Conservation (phyloP, 2,329 filamentous ascomycete genomes). For the Diaporthe sp. region DNA sequence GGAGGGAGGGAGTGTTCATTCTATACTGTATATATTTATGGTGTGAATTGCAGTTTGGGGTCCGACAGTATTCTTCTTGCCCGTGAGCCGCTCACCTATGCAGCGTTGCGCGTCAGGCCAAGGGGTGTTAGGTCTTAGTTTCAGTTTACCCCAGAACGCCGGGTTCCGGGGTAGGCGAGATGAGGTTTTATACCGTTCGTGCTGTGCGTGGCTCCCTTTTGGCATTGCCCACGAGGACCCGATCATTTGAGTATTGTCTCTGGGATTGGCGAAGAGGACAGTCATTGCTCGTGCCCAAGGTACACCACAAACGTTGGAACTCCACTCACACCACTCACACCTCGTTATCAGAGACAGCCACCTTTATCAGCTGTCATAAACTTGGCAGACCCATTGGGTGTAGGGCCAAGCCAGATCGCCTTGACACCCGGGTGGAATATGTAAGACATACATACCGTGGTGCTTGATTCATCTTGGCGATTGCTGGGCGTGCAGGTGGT, state of each 20-base stretch:
- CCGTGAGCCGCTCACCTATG: not conserved
- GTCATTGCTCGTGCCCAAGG: not conserved
- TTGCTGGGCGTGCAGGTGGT: conserved; percentile 11
- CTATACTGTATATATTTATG: conserved; percentile 9
- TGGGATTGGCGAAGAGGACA: not conserved
- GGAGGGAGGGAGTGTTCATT: not conserved
- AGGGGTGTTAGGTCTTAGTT: not conserved
- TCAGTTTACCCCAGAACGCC: not conserved
- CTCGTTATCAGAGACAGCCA: not conserved
- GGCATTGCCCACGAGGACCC: too few relatives aligned
- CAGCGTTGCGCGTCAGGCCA: not conserved
- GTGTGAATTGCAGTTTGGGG: not conserved
- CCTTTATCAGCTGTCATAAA: not conserved
- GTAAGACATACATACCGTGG: not conserved
- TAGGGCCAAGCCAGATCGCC: conserved; percentile 7
- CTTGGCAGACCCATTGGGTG: conserved; percentile 1
- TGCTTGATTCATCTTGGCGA: conserved; percentile 15
- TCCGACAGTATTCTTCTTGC: not conserved
- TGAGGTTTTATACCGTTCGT: not conserved
- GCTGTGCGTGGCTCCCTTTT: too few relatives aligned
- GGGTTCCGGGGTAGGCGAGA: not conserved
- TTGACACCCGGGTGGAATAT: not conserved
- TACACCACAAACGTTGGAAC: not conserved
- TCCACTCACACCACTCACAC: not conserved
- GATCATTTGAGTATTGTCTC: too few relatives aligned